Percentiles rank a stretch among this genome's conserved stretches.
Conservation (phyloP, 345 rosid genomes). For the Murraya paniculata region DNA sequence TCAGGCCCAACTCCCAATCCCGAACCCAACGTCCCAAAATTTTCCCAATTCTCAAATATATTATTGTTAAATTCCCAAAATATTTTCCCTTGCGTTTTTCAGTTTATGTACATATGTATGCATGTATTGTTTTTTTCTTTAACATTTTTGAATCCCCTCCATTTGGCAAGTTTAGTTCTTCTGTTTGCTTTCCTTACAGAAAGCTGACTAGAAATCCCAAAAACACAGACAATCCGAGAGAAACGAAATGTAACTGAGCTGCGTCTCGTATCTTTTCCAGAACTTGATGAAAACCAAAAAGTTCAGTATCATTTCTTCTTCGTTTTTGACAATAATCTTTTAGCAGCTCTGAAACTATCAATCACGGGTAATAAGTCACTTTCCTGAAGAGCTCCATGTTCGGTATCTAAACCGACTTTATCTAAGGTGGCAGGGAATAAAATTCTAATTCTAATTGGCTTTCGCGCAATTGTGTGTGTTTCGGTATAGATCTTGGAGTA, state of each 20-base stretch:
- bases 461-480: conserved; percentile 6
- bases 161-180: not conserved
- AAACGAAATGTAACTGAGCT: not conserved
- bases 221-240: not conserved
- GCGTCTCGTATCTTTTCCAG: not conserved
- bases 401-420: conserved; percentile 13
- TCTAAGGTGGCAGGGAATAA: conserved; percentile 21
- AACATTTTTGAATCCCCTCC: conserved; percentile 8
- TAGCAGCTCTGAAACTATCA: conserved; percentile 2
- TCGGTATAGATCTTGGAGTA: conserved; percentile 28
- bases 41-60: not conserved
- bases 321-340: not conserved
- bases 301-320: not conserved
- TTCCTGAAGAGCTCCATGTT: conserved; percentile 17
- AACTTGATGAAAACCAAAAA: not conserved
- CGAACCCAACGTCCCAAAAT: too few species aligned
- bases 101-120: not conserved
- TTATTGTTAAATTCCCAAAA: too few species aligned
- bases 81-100: too few species aligned
- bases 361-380: conserved; percentile 11
- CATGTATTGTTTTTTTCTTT: too few species aligned
- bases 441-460: not conserved
- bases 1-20: not conserved
- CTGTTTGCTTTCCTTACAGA: not conserved
- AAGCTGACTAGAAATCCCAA: not conserved